phyloP scores from a whole-genome alignment of 352 stramenopile species.

The Phytophthora meadii region DNA sequence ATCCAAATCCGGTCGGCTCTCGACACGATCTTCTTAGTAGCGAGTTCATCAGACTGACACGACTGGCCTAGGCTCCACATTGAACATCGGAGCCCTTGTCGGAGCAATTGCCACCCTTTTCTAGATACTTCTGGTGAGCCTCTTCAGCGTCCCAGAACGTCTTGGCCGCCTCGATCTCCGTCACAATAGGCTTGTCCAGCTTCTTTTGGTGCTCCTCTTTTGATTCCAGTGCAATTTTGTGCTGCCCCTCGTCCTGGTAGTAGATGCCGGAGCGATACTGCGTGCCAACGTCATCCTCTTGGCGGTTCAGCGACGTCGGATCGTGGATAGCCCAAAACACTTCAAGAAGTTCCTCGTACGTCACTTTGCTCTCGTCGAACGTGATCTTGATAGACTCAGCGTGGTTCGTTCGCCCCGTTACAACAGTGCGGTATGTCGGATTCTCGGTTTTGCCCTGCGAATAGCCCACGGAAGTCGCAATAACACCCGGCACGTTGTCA shows the following conservation, averaged over 20 bases:
- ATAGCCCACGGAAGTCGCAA: conserved; percentile 92
- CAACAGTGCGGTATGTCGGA: conserved; percentile 97
- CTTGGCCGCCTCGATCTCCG: conserved; percentile 86
- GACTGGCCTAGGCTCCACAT: no score
- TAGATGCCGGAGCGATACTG: conserved; percentile 98
- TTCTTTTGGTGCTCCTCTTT: conserved; percentile 78
- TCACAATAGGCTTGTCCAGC: conserved; percentile 87
- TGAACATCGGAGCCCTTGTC: conserved; percentile 90
- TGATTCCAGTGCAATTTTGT: conserved; percentile 62
- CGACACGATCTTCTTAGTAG: no score
- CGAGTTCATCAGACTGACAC: no score
- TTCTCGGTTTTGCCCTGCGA: conserved; percentile 80
- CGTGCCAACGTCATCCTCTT: conserved; percentile 91
- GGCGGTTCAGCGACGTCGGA: conserved; percentile 91
- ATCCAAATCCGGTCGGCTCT: no score
- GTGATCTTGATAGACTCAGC: conserved; percentile 94
- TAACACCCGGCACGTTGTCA: conserved; percentile 93
- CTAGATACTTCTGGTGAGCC: conserved; percentile 97
- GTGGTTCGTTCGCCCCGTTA: conserved; percentile 92
- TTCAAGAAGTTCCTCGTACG: conserved; percentile 75
- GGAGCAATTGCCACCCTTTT: conserved; percentile 94
- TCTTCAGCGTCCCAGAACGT: conserved; percentile 95
- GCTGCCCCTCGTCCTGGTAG: conserved; percentile 93
- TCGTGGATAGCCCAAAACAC: conserved; percentile 93
- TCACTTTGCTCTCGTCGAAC: conserved; percentile 91